Conservation (phyloP, 2,329 filamentous ascomycete genomes). For the Apiospora kogelbergensis region DNA sequence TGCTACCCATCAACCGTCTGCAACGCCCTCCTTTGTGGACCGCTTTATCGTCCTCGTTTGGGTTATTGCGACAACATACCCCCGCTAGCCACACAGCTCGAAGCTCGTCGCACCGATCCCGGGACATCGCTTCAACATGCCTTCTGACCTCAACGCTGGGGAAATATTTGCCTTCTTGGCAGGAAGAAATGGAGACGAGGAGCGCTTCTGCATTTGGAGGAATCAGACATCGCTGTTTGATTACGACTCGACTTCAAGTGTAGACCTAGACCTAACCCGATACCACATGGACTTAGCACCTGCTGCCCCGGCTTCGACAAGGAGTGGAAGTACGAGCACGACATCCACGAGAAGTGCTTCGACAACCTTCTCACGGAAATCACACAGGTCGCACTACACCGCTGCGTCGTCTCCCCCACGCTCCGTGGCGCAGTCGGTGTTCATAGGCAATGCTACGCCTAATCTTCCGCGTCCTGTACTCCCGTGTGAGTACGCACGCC, state of each 20-base stretch:
- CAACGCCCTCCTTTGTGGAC: not conserved
- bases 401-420: not conserved
- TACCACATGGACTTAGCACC: not conserved
- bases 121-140: not conserved
- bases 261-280: not conserved
- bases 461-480: slow-evolving; percentile 21
- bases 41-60: not conserved
- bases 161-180: not conserved
- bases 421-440: not conserved
- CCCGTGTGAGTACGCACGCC: slow-evolving; percentile 46
- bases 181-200: too few relatives aligned
- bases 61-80: not conserved
- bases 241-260: not conserved
- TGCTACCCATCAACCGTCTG: not conserved
- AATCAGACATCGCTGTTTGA: too few relatives aligned
- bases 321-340: not conserved
- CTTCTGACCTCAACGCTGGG: not conserved
- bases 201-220: too few relatives aligned
- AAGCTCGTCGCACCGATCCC: not conserved
- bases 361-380: not conserved
- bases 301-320: not conserved
- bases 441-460: not conserved
- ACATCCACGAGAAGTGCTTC: not conserved
- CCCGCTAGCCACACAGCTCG: not conserved
- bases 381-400: not conserved